Conservation (phyloP, 257 asterid species). For the Solanum rostratum region DNA sequence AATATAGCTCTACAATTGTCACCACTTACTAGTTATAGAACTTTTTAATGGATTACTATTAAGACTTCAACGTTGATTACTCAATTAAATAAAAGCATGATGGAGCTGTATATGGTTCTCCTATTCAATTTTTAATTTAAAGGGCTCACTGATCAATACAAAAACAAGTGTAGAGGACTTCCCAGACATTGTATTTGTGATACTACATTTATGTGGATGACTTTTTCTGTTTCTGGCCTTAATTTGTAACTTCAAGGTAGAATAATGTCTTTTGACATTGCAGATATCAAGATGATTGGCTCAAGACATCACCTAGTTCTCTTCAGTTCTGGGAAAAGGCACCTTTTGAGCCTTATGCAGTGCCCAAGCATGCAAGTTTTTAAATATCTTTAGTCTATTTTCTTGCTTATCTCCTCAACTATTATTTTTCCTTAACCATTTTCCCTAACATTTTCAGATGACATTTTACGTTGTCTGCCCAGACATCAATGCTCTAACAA, state of each 20-base stretch:
- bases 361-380: conserved; percentile 69
- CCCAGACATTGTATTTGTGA: background rate
- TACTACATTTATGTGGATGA: background rate
- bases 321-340: conserved; percentile 96
- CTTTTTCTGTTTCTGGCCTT: background rate
- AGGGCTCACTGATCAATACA: background rate
- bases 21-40: background rate
- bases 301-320: conserved; percentile 78
- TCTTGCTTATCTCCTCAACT: background rate
- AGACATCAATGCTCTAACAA: conserved; percentile 82
- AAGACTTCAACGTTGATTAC: background rate
- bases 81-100: background rate
- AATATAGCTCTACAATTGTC: background rate
- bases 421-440: background rate
- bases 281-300: conserved; percentile 99
- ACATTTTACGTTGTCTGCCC: conserved; percentile 92
- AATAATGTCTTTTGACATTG: conserved; percentile 12
- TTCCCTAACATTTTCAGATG: conserved; percentile 46
- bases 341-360: conserved; percentile 96
- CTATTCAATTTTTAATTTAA: background rate
- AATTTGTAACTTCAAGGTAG: background rate
- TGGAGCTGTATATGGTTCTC: background rate
- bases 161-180: background rate
- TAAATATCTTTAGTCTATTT: background rate
- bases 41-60: background rate